Evolutionary conservation across 2,329 filamentous ascomycete genomes (phyloP).

Genomic region (Hypoxylon sp.): DNA sequence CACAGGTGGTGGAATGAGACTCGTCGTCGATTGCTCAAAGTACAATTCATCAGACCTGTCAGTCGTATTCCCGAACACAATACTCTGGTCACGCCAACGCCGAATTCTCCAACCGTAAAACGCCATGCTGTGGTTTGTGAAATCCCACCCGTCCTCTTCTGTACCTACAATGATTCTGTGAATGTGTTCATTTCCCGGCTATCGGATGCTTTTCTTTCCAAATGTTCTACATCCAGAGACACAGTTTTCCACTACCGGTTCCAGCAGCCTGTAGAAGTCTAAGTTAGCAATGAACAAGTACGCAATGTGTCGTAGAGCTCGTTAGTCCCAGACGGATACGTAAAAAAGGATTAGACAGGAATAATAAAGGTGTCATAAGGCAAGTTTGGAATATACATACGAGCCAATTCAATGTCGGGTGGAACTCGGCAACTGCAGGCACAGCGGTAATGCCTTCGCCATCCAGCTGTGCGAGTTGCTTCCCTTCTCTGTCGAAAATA

Average conservation of each 20-base stretch:
- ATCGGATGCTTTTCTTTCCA: background rate
- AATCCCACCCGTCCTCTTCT: background rate
- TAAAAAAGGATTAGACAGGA: background rate
- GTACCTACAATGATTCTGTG: background rate
- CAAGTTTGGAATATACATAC: constrained; percentile 54
- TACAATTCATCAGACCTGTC: constrained; percentile 2
- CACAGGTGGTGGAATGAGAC: background rate
- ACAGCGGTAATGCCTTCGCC: constrained; percentile 95
- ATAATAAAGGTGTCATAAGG: background rate
- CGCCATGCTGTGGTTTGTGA: constrained; percentile 14
- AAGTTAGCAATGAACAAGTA: constrained; percentile 17
- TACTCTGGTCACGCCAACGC: background rate
- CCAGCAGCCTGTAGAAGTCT: constrained; percentile 70
- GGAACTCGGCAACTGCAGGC: constrained; percentile 91
- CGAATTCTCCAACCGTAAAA: background rate
- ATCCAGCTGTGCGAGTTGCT: constrained; percentile 88
- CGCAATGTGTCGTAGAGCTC: background rate
- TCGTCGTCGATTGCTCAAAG: constrained; percentile 4
- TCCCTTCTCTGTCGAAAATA: constrained; percentile 84
- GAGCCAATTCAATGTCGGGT: constrained; percentile 90
- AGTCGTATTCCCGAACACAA: background rate
- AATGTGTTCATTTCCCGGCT: background rate
- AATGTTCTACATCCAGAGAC: constrained; percentile 80
- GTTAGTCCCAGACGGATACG: no score
- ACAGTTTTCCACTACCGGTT: constrained; percentile 92